Conservation (phyloP, 2,329 filamentous ascomycete species). For the Aspergillus glaucus region DNA sequence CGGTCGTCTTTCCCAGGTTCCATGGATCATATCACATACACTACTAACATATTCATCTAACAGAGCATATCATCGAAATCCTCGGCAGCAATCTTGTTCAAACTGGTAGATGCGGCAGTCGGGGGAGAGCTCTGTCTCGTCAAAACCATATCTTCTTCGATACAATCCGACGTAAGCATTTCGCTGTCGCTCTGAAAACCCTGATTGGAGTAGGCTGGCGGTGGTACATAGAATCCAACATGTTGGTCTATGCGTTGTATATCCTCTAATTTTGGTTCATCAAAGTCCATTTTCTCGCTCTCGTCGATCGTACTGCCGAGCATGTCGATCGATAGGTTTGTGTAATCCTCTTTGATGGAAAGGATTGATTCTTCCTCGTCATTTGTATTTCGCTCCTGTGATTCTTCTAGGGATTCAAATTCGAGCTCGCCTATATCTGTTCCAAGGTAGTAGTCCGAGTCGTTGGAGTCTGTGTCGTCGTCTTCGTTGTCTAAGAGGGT, state of each 20-base stretch:
- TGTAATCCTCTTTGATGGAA: background rate
- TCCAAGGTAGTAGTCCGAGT: background rate
- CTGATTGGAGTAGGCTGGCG: background rate
- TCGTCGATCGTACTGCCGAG: background rate
- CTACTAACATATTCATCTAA: background rate
- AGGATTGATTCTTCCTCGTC: background rate
- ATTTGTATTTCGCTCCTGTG: background rate
- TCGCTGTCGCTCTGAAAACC: conserved; percentile 1
- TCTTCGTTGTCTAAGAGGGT: conserved; percentile 2
- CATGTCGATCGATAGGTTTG: background rate
- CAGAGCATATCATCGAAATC: conserved; percentile 7
- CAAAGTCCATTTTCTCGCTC: background rate
- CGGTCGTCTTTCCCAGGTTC: no score
- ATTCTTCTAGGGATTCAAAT: background rate
- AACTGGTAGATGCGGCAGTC: background rate
- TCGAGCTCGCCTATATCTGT: background rate
- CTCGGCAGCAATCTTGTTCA: background rate
- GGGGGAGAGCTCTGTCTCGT: no score
- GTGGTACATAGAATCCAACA: background rate
- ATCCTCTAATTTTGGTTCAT: background rate
- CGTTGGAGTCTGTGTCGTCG: background rate
- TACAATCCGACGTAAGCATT: conserved; percentile 1
- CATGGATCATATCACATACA: no score
- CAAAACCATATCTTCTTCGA: background rate
- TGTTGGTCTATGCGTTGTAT: background rate